These are phyloP conservation scores for Stipa capillata DNA, from an alignment of 176 grass and related monocot genomes.

Conservation along the genomic window DNA sequence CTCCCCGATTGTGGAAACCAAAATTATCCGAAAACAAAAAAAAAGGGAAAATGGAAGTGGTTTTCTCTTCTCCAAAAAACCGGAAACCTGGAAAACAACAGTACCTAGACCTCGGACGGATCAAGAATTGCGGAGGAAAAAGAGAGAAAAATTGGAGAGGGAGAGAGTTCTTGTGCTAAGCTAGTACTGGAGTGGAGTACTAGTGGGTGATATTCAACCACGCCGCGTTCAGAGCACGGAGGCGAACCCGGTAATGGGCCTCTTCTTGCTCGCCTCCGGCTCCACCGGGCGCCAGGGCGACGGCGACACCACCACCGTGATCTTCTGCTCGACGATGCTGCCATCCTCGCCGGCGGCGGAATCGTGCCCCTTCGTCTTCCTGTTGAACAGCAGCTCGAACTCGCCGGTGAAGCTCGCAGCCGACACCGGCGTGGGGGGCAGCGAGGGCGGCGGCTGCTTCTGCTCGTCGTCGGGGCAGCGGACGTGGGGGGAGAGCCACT, in stretches of 20 bases:
- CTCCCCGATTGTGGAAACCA: conserved; percentile 17
- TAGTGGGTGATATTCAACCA: neutral
- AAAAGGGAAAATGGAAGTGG: neutral
- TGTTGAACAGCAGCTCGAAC: conserved; percentile 31
- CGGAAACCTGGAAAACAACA: conserved; percentile 27
- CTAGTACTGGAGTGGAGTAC: neutral
- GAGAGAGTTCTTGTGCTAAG: neutral
- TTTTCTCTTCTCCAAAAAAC: conserved; percentile 18
- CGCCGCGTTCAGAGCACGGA: conserved; percentile 35
- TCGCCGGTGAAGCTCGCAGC: conserved; percentile 25
- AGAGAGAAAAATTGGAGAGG: neutral
- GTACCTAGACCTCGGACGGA: conserved; percentile 19
- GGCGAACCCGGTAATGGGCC: conserved; percentile 36
- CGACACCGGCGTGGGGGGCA: neutral
- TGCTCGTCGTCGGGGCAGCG: neutral
- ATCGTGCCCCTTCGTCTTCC: neutral
- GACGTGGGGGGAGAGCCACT: conserved; percentile 64
- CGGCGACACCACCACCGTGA: conserved; percentile 23
- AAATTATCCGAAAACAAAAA: neutral
- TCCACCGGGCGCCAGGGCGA: neutral
- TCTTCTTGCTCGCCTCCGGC: conserved; percentile 4
- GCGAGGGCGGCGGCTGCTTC: neutral
- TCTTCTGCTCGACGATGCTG: neutral
- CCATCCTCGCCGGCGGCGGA: no score
- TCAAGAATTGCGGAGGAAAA: neutral